Conservation (phyloP, 495 filamentous ascomycete species). For the Neurospora sp. region DNA sequence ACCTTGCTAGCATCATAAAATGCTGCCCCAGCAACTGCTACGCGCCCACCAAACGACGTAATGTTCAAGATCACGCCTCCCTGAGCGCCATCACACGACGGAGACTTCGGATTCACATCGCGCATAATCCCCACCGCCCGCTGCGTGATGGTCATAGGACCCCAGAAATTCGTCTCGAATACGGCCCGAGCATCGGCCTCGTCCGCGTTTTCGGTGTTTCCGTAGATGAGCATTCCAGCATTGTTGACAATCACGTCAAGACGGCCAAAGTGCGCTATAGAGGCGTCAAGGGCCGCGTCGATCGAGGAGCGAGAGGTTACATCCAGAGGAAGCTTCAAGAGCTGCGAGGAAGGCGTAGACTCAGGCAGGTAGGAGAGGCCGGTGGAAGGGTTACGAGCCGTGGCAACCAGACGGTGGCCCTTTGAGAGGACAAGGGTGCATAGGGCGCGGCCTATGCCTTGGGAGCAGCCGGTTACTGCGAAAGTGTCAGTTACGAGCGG, state of each 20-base stretch:
- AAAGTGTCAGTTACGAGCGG: background rate
- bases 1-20: conserved; percentile 50
- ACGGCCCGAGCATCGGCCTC: conserved; percentile 29
- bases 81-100: conserved; percentile 7
- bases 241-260: conserved; percentile 51
- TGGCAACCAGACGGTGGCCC: conserved; percentile 39
- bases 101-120: conserved; percentile 23
- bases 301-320: conserved; percentile 32
- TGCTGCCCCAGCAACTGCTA: conserved; percentile 33
- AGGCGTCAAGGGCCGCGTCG: conserved; percentile 26
- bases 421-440: conserved; percentile 27
- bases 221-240: conserved; percentile 39
- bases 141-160: conserved; percentile 32
- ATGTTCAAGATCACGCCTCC: conserved; percentile 47
- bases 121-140: conserved; percentile 38
- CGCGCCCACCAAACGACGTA: conserved; percentile 41
- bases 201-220: conserved; percentile 36
- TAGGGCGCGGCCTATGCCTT: conserved; percentile 36
- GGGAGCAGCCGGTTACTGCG: conserved; percentile 42
- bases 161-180: conserved; percentile 48
- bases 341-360: conserved; percentile 6
- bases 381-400: conserved; percentile 26
- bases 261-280: conserved; percentile 30
- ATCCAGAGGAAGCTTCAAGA: conserved; percentile 39
- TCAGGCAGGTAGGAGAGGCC: conserved; percentile 29